Evolutionary conservation across 225 moss, liverwort and hornwort species (phyloP).

Genomic region (Neckera pumila): DNA sequence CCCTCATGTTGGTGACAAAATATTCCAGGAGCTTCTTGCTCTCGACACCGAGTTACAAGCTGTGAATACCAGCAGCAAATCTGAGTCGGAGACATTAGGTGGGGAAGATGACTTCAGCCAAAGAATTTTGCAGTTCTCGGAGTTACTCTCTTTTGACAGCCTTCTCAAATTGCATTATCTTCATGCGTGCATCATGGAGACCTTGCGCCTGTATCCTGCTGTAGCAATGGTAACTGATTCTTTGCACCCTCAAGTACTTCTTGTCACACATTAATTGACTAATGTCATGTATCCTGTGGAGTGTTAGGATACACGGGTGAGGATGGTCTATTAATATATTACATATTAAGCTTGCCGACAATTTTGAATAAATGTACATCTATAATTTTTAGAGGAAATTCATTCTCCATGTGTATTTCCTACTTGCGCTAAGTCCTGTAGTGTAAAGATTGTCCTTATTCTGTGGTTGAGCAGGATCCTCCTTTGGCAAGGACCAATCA

Average conservation of each 20-base stretch:
- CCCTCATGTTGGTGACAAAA: conserved; percentile 1
- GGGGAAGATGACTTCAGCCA: background rate
- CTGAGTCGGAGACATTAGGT: background rate
- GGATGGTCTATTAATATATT: no score
- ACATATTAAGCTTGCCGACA: background rate
- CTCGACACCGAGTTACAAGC: background rate
- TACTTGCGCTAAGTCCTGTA: background rate
- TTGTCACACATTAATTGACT: background rate
- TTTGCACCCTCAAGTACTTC: background rate
- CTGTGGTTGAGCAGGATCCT: background rate
- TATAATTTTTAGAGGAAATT: background rate
- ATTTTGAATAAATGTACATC: background rate
- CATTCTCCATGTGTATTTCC: background rate
- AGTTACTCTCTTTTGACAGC: conserved; percentile 19
- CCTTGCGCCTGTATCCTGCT: conserved; percentile 56
- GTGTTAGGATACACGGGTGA: background rate
- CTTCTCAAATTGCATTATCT: conserved; percentile 31
- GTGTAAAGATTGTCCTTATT: background rate
- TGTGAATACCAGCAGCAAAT: background rate
- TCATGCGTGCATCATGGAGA: conserved; percentile 42
- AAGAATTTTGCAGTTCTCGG: conserved; percentile 11
- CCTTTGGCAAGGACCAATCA: background rate
- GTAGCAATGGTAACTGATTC: conserved; percentile 25
- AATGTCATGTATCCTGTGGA: background rate
- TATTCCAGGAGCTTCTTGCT: conserved; percentile 32